Conservation (phyloP, 2,329 filamentous ascomycete species). For the Colletotrichum graminicola region DNA sequence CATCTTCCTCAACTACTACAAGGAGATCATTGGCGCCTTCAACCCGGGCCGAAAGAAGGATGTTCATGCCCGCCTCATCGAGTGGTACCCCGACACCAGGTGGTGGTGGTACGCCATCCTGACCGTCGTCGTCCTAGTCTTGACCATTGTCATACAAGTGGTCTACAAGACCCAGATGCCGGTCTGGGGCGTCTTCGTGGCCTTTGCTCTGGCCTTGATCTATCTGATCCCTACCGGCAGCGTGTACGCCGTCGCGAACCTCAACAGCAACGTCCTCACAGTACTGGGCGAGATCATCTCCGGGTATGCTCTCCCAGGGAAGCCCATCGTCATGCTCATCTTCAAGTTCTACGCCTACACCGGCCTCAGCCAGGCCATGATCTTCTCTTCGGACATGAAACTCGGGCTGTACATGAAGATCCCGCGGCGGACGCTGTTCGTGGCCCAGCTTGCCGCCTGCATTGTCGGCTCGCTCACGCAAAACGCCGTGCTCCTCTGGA, state of each 20-base stretch:
- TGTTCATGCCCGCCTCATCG: slow-evolving; percentile 53
- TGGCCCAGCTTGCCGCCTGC: slow-evolving; percentile 70
- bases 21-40: slow-evolving; percentile 52
- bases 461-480: slow-evolving; percentile 61
- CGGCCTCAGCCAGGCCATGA: slow-evolving; percentile 52
- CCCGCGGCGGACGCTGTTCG: slow-evolving; percentile 69
- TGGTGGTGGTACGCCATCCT: slow-evolving; percentile 56
- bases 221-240: slow-evolving; percentile 66
- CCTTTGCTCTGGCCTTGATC: slow-evolving; percentile 56
- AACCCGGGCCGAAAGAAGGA: slow-evolving; percentile 36
- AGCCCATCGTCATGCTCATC: slow-evolving; percentile 54
- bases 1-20: slow-evolving; percentile 55
- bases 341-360: slow-evolving; percentile 53
- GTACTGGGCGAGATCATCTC: slow-evolving; percentile 37
- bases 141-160: slow-evolving; percentile 54
- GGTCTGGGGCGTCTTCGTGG: slow-evolving; percentile 67
- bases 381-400: slow-evolving; percentile 63
- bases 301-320: slow-evolving; percentile 65
- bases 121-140: slow-evolving; percentile 49
- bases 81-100: slow-evolving; percentile 47
- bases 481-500: slow-evolving; percentile 49
- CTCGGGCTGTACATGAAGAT: slow-evolving; percentile 65
- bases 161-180: slow-evolving; percentile 67
- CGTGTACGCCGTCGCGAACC: slow-evolving; percentile 57
- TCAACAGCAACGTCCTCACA: slow-evolving; percentile 58